phyloP scores from a whole-genome alignment of 2,329 filamentous ascomycete genomes.

The Acrocalymma vagum region DNA sequence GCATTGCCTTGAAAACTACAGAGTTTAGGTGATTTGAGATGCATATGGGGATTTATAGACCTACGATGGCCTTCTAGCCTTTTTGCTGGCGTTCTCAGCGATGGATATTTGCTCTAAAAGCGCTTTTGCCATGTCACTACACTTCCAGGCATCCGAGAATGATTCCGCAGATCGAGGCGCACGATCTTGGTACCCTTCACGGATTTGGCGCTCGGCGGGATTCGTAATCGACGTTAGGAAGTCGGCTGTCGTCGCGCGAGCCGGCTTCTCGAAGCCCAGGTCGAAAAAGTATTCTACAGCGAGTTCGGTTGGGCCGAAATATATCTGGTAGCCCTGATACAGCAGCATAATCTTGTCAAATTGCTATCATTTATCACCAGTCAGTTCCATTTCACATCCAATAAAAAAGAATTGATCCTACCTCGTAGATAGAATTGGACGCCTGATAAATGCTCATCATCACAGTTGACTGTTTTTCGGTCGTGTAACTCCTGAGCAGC shows the following conservation, averaged over 20 bases:
- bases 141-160: conserved; percentile 56
- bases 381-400: no score
- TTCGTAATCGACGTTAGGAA: conserved; percentile 75
- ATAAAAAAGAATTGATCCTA: no score
- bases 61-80: conserved; percentile 36
- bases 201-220: conserved; percentile 47
- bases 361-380: background rate
- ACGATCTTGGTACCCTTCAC: conserved; percentile 45
- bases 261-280: conserved; percentile 66
- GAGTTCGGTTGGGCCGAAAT: conserved; percentile 67
- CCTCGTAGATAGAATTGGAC: conserved; percentile 69
- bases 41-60: conserved; percentile 43
- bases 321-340: conserved; percentile 72
- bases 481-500: conserved; percentile 56
- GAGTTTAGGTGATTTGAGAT: conserved; percentile 61
- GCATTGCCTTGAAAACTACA: conserved; percentile 60
- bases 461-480: conserved; percentile 53
- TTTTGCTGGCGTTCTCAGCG: background rate
- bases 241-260: conserved; percentile 71
- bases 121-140: conserved; percentile 41
- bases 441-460: conserved; percentile 47
- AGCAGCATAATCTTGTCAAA: conserved; percentile 13
- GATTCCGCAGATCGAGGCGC: conserved; percentile 53
- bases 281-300: conserved; percentile 73
- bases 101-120: background rate